phyloP scores from a whole-genome alignment of 2,329 filamentous ascomycete genomes.

The Daldinia sp. region DNA sequence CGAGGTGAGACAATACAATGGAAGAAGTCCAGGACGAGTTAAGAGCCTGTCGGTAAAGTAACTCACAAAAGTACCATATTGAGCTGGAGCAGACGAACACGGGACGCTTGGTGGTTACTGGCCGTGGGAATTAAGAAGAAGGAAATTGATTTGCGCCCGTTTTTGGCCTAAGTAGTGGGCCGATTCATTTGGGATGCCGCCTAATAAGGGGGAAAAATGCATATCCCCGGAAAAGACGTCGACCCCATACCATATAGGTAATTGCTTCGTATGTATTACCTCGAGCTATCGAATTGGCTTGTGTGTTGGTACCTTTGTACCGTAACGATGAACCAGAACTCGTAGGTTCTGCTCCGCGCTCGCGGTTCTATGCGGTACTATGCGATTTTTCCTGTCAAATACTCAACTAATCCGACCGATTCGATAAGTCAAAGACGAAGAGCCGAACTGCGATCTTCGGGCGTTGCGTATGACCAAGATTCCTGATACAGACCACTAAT shows the following conservation, averaged over 20 bases:
- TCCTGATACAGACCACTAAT: background rate
- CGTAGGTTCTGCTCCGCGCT: background rate
- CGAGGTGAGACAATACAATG: conserved; percentile 2
- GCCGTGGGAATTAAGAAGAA: conserved; percentile 18
- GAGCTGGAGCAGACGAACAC: conserved; percentile 23
- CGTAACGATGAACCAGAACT: background rate
- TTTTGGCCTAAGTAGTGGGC: conserved; percentile 33
- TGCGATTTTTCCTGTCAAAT: background rate
- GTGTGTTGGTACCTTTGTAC: background rate
- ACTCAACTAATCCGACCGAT: background rate
- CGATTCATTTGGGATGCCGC: conserved; percentile 41
- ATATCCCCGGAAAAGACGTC: conserved; percentile 31
- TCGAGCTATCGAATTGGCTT: conserved; percentile 8
- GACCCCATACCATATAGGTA: conserved; percentile 29
- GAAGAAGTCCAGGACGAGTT: conserved; percentile 30
- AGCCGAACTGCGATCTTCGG: conserved; percentile 9
- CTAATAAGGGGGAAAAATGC: conserved; percentile 39
- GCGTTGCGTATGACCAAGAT: background rate
- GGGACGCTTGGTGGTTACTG: conserved; percentile 21
- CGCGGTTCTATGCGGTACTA: background rate
- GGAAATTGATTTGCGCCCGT: conserved; percentile 37
- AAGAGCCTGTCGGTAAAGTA: conserved; percentile 30
- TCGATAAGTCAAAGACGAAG: conserved; percentile 7
- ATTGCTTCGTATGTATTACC: conserved; percentile 16
- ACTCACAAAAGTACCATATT: conserved; percentile 31